Conservation (phyloP, 768 basidiomycete genomes). For the Dioszegia crocea region DNA sequence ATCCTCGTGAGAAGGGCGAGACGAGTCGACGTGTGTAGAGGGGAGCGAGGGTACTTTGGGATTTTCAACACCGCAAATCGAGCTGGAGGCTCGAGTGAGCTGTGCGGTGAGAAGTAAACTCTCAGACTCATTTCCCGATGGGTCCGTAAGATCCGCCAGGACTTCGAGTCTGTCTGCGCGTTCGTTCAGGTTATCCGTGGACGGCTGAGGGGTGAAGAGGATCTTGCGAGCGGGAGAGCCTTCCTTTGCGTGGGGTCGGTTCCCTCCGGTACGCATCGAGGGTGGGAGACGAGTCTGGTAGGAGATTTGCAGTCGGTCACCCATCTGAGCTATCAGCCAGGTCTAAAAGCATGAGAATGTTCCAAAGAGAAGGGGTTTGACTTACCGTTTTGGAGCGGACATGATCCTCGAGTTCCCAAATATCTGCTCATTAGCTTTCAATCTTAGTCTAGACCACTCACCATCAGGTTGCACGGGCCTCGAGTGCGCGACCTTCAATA, state of each 20-base stretch:
- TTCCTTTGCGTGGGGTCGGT: not conserved
- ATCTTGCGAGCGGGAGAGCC: not conserved
- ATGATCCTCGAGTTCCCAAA: conserved; percentile 18
- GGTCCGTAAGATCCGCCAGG: not conserved
- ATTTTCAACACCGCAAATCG: not conserved
- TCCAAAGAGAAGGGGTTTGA: not conserved
- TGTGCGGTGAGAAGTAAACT: not conserved
- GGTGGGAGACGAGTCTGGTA: conserved; percentile 16
- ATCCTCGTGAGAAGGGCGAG: not conserved
- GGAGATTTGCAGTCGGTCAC: conserved; percentile 10
- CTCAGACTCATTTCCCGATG: not conserved
- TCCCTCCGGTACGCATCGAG: conserved; percentile 7
- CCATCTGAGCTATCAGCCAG: too few relatives aligned
- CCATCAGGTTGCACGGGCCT: conserved; percentile 22
- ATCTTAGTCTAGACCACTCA: conserved; percentile 10
- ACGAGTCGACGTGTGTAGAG: not conserved
- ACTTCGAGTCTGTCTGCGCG: not conserved
- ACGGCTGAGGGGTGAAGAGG: conserved; percentile 2
- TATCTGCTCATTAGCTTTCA: conserved; percentile 9
- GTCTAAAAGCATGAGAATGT: not conserved
- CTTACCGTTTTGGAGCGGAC: conserved; percentile 12
- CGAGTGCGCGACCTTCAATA: conserved; percentile 30
- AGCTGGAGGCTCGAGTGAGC: not conserved
- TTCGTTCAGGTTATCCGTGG: not conserved
- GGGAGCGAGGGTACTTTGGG: not conserved